A percentile compares a stretch with the other conserved stretches of the same genome.
Conservation (phyloP, 2,329 filamentous ascomycete species). For the Calonectria hawksworthii region DNA sequence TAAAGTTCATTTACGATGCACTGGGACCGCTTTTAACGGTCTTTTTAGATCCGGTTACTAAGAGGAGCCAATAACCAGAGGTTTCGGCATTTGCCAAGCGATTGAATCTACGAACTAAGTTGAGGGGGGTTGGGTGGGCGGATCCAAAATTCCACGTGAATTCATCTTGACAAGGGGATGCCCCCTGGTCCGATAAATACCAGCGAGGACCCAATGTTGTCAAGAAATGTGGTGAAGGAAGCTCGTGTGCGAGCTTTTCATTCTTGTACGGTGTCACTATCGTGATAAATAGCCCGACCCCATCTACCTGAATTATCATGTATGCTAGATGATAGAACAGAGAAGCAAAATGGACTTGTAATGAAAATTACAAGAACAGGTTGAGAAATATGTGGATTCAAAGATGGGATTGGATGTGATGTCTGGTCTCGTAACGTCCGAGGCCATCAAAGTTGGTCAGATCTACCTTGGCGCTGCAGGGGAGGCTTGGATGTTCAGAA, state of each 20-base stretch:
- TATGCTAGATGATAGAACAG: background rate
- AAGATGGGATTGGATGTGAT: background rate
- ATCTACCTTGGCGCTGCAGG: background rate
- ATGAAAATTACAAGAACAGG: background rate
- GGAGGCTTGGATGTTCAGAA: background rate
- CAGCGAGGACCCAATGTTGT: background rate
- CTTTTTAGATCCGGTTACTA: background rate
- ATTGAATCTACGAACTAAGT: background rate
- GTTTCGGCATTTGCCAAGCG: background rate
- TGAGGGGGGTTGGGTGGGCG: background rate
- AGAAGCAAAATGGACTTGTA: background rate
- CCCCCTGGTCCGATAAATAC: background rate
- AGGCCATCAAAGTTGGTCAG: background rate
- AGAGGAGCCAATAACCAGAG: background rate
- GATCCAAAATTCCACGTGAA: background rate
- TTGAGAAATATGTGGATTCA: background rate
- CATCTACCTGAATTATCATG: background rate
- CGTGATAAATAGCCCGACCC: background rate
- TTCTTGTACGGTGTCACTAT: background rate
- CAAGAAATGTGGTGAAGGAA: background rate
- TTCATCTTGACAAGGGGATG: background rate
- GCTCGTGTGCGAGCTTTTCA: background rate
- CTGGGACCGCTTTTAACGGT: background rate
- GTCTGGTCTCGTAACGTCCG: background rate
- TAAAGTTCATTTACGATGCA: background rate